Evolutionary conservation across 441 rosid genomes (phyloP).

Genomic region (Erodium moschatum): DNA sequence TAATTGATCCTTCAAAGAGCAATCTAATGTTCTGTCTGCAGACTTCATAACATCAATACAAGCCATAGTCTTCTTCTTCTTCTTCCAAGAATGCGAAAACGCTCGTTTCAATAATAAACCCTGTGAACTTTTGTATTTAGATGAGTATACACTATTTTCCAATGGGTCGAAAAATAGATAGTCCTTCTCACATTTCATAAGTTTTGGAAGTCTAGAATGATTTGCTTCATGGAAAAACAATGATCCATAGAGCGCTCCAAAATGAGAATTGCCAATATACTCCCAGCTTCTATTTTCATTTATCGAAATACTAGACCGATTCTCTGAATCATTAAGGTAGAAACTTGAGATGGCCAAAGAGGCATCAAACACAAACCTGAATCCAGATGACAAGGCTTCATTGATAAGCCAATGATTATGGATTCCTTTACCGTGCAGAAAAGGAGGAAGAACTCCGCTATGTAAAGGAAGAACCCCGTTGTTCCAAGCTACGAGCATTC

Average conservation of each 20-base stretch:
- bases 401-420: conserved; percentile 59
- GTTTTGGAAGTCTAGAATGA: conserved; percentile 17
- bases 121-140: conserved; percentile 18
- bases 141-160: conserved; percentile 24
- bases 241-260: conserved; percentile 58
- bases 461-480: conserved; percentile 44
- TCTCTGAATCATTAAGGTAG: conserved; percentile 25
- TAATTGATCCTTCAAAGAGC: conserved; percentile 33
- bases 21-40: conserved; percentile 23
- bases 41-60: conserved; percentile 35
- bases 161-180: conserved; percentile 35
- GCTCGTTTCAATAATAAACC: conserved; percentile 27
- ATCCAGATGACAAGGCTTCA: conserved; percentile 53
- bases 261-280: conserved; percentile 56
- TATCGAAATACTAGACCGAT: conserved; percentile 21
- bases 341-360: conserved; percentile 54
- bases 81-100: conserved; percentile 29
- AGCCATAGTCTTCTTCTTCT: conserved; percentile 28
- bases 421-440: conserved; percentile 61
- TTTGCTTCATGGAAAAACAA: conserved; percentile 38
- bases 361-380: conserved; percentile 75
- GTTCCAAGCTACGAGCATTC: conserved; percentile 76
- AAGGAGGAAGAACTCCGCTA: conserved; percentile 77
- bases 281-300: conserved; percentile 59
- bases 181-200: conserved; percentile 41